phyloP scores from a whole-genome alignment of 2,329 filamentous ascomycete species.

The Harringtonia aguacate region DNA sequence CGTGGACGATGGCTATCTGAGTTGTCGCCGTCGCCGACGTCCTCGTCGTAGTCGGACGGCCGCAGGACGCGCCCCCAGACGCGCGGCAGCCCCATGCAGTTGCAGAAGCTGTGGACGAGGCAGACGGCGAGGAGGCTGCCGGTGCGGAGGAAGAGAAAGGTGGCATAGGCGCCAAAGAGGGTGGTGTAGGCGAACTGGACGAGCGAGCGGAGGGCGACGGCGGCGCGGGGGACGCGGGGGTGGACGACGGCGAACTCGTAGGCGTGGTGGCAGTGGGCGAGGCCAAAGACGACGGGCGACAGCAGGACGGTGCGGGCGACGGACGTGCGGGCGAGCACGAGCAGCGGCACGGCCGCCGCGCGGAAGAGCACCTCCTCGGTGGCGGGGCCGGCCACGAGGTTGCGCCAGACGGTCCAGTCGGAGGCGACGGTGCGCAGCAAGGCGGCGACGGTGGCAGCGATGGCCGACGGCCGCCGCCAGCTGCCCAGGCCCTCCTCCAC shows the following conservation, averaged over 20 bases:
- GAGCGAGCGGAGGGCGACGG: constrained; percentile 59
- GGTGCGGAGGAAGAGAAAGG: constrained; percentile 78
- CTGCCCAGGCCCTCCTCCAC: constrained; percentile 60
- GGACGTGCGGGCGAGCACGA: constrained; percentile 58
- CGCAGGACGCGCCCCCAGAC: constrained; percentile 67
- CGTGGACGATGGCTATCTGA: too few relatives aligned
- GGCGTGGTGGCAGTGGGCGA: constrained; percentile 90
- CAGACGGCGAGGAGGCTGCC: constrained; percentile 70
- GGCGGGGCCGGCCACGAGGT: constrained; percentile 74
- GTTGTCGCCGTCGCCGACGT: too few relatives aligned
- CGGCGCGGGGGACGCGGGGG: constrained; percentile 52
- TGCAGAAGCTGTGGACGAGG: constrained; percentile 78
- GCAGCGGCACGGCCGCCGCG: constrained; percentile 71
- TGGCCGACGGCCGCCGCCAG: constrained; percentile 57
- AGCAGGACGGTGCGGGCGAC: constrained; percentile 58
- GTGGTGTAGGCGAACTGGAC: constrained; percentile 88
- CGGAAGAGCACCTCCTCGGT: constrained; percentile 95
- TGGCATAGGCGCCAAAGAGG: constrained; percentile 86
- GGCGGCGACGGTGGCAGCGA: constrained; percentile 24
- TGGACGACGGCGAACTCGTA: constrained; percentile 85
- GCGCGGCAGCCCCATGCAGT: constrained; percentile 79
- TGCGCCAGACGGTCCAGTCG: constrained; percentile 77
- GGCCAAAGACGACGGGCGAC: constrained; percentile 80
- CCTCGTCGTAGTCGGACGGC: constrained; percentile 1
- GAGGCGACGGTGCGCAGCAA: constrained; percentile 49